phyloP scores from a whole-genome alignment of 2,329 filamentous ascomycete species.

The Aspergillus oerlinghausenensis region DNA sequence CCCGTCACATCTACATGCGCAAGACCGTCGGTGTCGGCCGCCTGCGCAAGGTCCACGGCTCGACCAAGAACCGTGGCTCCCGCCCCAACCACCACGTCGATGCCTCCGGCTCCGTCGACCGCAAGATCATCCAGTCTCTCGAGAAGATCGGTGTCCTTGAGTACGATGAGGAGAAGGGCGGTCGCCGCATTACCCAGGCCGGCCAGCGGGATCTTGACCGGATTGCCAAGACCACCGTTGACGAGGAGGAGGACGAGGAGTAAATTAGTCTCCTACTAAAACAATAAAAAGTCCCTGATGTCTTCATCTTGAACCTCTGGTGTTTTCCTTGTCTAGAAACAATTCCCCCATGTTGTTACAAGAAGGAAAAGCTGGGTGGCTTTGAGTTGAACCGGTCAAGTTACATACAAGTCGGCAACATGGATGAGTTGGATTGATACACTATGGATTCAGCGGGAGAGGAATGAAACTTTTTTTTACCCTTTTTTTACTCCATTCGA shows the following conservation, averaged over 20 bases:
- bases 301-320: slow-evolving; percentile 8
- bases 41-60: slow-evolving; percentile 93
- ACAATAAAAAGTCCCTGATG: slow-evolving; percentile 25
- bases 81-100: slow-evolving; percentile 92
- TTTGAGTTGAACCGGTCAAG: neutral
- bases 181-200: slow-evolving; percentile 94
- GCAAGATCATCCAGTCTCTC: slow-evolving; percentile 93
- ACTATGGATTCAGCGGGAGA: neutral
- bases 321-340: slow-evolving; percentile 1
- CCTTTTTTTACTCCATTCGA: neutral
- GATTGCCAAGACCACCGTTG: slow-evolving; percentile 70
- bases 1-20: slow-evolving; percentile 97
- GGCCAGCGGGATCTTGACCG: slow-evolving; percentile 99
- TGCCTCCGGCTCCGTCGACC: slow-evolving; percentile 91
- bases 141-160: slow-evolving; percentile 99
- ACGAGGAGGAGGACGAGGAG: slow-evolving; percentile 43
- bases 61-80: slow-evolving; percentile 93
- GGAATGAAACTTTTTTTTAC: neutral
- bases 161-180: slow-evolving; percentile 97
- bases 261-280: slow-evolving; percentile 32
- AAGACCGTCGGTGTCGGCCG: slow-evolving; percentile 99
- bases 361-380: neutral
- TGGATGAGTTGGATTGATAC: neutral
- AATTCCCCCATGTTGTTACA: neutral
- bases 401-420: neutral